Evolutionary conservation across 352 stramenopile species (phyloP).

Genomic region (Phytophthora citricola): DNA sequence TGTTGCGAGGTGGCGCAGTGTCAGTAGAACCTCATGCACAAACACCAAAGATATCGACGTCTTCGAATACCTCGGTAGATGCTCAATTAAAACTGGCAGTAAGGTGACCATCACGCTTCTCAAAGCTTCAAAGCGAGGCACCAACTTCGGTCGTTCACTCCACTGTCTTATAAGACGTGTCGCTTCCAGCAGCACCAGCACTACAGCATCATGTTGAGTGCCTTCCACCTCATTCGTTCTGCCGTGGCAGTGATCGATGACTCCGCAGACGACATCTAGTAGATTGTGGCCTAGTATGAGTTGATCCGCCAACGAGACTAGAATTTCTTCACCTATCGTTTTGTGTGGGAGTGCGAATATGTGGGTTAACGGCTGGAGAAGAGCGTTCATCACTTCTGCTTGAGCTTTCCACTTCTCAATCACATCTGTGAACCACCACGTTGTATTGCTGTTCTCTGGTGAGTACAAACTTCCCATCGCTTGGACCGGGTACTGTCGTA

Average conservation of each 20-base stretch:
- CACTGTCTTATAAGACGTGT: slow-evolving; percentile 33
- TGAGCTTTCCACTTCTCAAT: slow-evolving; percentile 24
- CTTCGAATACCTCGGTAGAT: slow-evolving; percentile 4
- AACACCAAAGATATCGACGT: slow-evolving; percentile 7
- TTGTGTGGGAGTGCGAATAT: slow-evolving; percentile 26
- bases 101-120: slow-evolving; percentile 6
- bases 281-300: slow-evolving; percentile 25
- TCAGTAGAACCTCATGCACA: slow-evolving; percentile 25
- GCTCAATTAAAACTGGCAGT: slow-evolving; percentile 18
- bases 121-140: slow-evolving; percentile 13
- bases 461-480: slow-evolving; percentile 13
- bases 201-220: background rate
- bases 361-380: slow-evolving; percentile 20
- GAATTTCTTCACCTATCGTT: slow-evolving; percentile 14
- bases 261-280: slow-evolving; percentile 14
- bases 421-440: slow-evolving; percentile 29
- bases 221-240: background rate
- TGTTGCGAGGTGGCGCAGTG: slow-evolving; percentile 20
- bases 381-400: slow-evolving; percentile 13
- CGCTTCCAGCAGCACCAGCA: slow-evolving; percentile 27
- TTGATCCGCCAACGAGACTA: slow-evolving; percentile 11
- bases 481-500: slow-evolving; percentile 20
- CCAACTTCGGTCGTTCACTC: slow-evolving; percentile 21
- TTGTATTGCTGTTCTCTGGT: background rate
- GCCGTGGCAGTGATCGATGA: slow-evolving; percentile 21